phyloP scores from a whole-genome alignment of 352 stramenopile species.

The Halophytophthora batemanensis region DNA sequence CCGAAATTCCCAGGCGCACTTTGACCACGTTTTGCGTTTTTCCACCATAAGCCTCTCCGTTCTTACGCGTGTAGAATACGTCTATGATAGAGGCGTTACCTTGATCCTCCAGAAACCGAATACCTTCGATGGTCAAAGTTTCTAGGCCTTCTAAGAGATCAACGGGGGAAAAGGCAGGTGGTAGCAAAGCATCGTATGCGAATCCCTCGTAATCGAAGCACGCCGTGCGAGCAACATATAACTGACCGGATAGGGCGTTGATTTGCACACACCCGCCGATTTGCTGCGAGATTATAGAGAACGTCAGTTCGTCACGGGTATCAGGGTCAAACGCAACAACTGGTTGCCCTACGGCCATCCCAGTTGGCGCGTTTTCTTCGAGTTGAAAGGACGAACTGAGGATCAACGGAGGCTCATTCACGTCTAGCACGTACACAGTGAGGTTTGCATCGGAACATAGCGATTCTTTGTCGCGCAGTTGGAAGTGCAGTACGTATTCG shows the following conservation, averaged over 20 bases:
- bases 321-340: slow-evolving; percentile 20
- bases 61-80: slow-evolving; percentile 7
- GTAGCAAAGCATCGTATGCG: slow-evolving; percentile 19
- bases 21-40: slow-evolving; percentile 5
- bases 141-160: neutral
- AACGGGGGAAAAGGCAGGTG: neutral
- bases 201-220: slow-evolving; percentile 60
- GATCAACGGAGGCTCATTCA: slow-evolving; percentile 48
- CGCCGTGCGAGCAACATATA: slow-evolving; percentile 27
- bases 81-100: slow-evolving; percentile 5
- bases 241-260: slow-evolving; percentile 29
- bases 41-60: neutral
- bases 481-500: slow-evolving; percentile 19
- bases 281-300: slow-evolving; percentile 30
- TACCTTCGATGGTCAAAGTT: slow-evolving; percentile 8
- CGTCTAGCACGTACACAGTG: slow-evolving; percentile 37
- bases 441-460: slow-evolving; percentile 25
- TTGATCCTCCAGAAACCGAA: slow-evolving; percentile 10
- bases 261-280: slow-evolving; percentile 37
- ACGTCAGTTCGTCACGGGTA: slow-evolving; percentile 14
- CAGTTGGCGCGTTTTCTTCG: slow-evolving; percentile 30
- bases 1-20: slow-evolving; percentile 8
- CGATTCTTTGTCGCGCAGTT: slow-evolving; percentile 26
- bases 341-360: slow-evolving; percentile 13
- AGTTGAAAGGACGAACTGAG: slow-evolving; percentile 16